A percentile compares a stretch with the other conserved stretches of the same genome.
Conservation (phyloP, 495 filamentous ascomycete species). For the Hyaloscypha variabilis region DNA sequence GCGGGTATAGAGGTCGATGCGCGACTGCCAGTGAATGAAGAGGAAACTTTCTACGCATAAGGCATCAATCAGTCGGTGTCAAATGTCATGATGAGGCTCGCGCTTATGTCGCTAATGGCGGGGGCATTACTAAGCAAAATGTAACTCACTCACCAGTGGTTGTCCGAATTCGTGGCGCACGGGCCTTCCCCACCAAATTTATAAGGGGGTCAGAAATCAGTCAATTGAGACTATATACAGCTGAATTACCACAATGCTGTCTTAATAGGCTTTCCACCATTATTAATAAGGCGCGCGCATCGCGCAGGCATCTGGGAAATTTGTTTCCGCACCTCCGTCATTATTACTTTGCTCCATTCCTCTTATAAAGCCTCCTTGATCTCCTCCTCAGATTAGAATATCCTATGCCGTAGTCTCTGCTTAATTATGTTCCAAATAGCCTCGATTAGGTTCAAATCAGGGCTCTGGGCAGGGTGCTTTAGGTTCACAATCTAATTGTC, state of each 20-base stretch:
- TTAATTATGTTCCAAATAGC: conserved; percentile 23
- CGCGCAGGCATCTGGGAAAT: conserved; percentile 8
- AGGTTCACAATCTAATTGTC: background rate
- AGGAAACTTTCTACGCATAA: conserved; percentile 10
- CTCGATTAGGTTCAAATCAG: conserved; percentile 19
- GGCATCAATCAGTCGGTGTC: background rate
- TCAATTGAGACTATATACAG: too few species aligned
- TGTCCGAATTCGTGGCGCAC: too few species aligned
- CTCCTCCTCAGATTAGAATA: conserved; percentile 15
- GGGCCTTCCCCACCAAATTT: too few species aligned
- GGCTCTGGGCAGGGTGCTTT: conserved; percentile 9
- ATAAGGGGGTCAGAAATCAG: too few species aligned
- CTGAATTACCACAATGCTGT: too few species aligned
- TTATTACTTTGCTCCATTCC: conserved; percentile 12
- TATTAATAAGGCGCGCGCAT: background rate
- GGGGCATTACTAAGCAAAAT: conserved; percentile 13
- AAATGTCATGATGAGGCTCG: conserved; percentile 11
- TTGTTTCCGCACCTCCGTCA: conserved; percentile 5
- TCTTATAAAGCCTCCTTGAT: conserved; percentile 13
- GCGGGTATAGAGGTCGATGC: background rate
- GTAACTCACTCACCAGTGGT: background rate
- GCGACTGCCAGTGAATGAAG: conserved; percentile 9
- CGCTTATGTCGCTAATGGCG: conserved; percentile 7
- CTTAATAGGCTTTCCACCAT: too few species aligned
- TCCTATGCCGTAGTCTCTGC: conserved; percentile 12